Conservation (phyloP, 2,329 filamentous ascomycete genomes). For the Atkinsonella hypoxylon region DNA sequence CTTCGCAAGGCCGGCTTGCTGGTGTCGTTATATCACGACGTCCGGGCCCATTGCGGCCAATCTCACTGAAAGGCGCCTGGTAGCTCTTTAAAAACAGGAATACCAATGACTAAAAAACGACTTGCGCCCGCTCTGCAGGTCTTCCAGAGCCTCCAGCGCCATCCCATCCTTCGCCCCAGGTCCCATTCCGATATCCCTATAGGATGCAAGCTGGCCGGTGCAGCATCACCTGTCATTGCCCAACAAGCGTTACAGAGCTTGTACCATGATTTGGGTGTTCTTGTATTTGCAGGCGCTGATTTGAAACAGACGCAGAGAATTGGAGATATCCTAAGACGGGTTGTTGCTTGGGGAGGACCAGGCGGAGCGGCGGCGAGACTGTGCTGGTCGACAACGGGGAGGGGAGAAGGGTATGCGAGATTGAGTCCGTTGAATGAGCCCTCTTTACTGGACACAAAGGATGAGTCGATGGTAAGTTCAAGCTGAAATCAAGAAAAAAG, state of each 20-base stretch:
- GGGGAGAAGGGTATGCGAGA: background rate
- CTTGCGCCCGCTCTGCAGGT: conserved; percentile 10
- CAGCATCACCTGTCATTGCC: background rate
- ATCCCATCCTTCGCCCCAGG: conserved; percentile 11
- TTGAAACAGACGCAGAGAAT: conserved; percentile 12
- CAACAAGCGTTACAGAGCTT: conserved; percentile 9
- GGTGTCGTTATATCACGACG: background rate
- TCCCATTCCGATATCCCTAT: conserved; percentile 8
- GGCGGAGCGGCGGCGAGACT: conserved; percentile 6
- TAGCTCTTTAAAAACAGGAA: too few relatives aligned
- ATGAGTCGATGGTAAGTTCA: conserved; percentile 7
- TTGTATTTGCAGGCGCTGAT: conserved; percentile 18
- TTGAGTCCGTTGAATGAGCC: too few relatives aligned
- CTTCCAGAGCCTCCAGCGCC: conserved; percentile 14
- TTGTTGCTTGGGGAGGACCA: conserved; percentile 9
- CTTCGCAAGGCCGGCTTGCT: too few relatives aligned
- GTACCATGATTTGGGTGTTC: conserved; percentile 21
- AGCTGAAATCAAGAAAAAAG: too few relatives aligned
- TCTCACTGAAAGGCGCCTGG: too few relatives aligned
- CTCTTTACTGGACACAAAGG: background rate
- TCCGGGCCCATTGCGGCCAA: too few relatives aligned
- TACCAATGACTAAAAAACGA: conserved; percentile 2
- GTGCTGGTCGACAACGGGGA: conserved; percentile 1
- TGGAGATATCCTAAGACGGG: conserved; percentile 11
- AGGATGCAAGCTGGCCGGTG: conserved; percentile 4